Base-by-base conservation (phyloP, 345 rosid genomes). In the Carallia pectinifolia region DNA sequence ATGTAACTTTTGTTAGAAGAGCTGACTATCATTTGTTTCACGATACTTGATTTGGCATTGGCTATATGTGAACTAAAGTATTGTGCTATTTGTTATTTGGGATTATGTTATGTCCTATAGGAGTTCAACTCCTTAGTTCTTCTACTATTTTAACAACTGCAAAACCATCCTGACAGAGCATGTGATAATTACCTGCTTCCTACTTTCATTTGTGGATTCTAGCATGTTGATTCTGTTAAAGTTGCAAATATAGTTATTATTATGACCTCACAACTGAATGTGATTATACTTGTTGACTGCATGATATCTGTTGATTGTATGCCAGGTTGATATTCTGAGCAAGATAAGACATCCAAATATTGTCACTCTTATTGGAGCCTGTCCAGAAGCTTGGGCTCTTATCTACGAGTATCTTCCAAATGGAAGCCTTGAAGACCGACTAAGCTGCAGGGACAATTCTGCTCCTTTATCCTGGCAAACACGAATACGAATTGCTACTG, bases 391-490 rank as follows among this genome's bases (percentile, higher is more conserved):
- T 17, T 87, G 91, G 86, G 62, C 85, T 80, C 98, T 94, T 37
- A 60, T 94, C 58, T 94, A 91, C 1, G 98, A 91, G 77, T 91
- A 82, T 81, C 84, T 91, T 63, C 85, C 92, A 4, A 90, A 90
- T 81, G 98, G 97, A 65, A 94, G 97, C 74, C 97, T 94, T 60
- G 98, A 94, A 82, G 98, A 94, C 66, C 85, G 93, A 66, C 88
- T 94, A 62, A 81, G 75, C 85, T 91, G 97, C 81, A 75, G 27
- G 71, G 93, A 82, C 74, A 91, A 91, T 78, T 82, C 96, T 53
- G 80, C 90, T 0, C 97, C 97, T 4, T 71, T 94, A 73, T 86
- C 96, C 53, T 94, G 98, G 98, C 93, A 91, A 78, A 83, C 85
- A 59, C 87, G 98, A 48, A 85, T 90, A 37, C 84, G 92, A 61